These are phyloP conservation scores for Talaromyces sp. DNA, from an alignment of 2,329 filamentous ascomycete genomes.

Conservation along the genomic window DNA sequence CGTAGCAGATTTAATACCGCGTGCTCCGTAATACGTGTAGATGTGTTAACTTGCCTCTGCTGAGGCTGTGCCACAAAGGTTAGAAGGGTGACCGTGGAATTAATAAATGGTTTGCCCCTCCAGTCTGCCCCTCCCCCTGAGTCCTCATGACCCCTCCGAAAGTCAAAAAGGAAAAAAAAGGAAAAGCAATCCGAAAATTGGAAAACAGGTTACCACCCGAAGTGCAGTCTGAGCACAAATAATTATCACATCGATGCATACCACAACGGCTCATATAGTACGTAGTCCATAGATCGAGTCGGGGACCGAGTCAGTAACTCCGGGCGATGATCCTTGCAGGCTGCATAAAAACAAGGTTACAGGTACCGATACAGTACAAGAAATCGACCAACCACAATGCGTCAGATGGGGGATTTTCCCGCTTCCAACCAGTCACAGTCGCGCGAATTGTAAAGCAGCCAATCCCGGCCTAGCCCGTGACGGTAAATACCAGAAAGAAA, in stretches of 20 bases:
- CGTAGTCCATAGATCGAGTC: no score
- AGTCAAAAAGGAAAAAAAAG: neutral
- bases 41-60: no score
- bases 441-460: constrained; percentile 7
- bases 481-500: neutral
- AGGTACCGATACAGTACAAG: neutral
- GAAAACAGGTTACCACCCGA: neutral
- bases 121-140: neutral
- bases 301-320: constrained; percentile 11
- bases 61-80: neutral
- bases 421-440: constrained; percentile 1
- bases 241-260: neutral
- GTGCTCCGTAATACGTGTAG: no score
- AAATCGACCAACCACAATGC: neutral
- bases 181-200: neutral
- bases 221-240: neutral
- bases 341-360: neutral
- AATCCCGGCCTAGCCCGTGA: neutral
- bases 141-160: neutral
- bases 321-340: constrained; percentile 7
- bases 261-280: neutral
- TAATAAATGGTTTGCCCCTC: constrained; percentile 4
- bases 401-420: neutral
- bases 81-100: neutral
- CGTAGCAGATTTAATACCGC: no score